Evolutionary conservation across 2,329 filamentous ascomycete species (phyloP), one percentile per base, ranked within the genome.

Genomic region (Mollisia scopiformis): DNA sequence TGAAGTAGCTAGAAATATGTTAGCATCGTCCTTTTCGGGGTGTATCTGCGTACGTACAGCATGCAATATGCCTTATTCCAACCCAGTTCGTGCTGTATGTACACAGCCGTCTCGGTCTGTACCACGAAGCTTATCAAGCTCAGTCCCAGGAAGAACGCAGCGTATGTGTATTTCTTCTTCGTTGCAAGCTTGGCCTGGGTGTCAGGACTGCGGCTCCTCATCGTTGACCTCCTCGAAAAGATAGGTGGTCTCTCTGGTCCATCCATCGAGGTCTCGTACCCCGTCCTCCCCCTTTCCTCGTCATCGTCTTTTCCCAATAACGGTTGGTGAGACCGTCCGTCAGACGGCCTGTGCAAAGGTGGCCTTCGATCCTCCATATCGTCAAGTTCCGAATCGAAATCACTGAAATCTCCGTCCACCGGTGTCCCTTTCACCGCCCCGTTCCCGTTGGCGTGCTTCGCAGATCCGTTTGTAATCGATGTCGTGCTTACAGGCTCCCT

Each of bases 11-110:
- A 69, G 6, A 13, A 1, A 37, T 31, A 21, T 28, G 46, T 63
- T 51, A 66, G 54, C 46, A 30, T 37, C 10, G 31, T 13, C 7
- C 23, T 16, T 27, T 35, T 19, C 3, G 31, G 13, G n/a, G 47
- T 8, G 30, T 39, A 1, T 30, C 11, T 27, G 16, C 23, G 21
- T 28, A 75, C 79, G 79, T 79, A 97, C 82, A 99, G 86, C 95
- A 99, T 99, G 81, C 92, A 96, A 79, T 97, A 99, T n/a, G 95
- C 92, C 80, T 99, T 99, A 78, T 96, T 87, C 95, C 95, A 99
- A 65, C 90, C 88, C 65, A 97, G 78, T 62, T 95, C 88, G 74
- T 94, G 89, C 79, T 98, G 94, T 63, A 99, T 95, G 78, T 97
- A 93, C 10, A 96, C 88, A 11, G 93, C 94, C 57, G 96, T 92